These are phyloP conservation scores for Mrakia blollopis DNA, from an alignment of 768 basidiomycete genomes.

Conservation along the genomic window DNA sequence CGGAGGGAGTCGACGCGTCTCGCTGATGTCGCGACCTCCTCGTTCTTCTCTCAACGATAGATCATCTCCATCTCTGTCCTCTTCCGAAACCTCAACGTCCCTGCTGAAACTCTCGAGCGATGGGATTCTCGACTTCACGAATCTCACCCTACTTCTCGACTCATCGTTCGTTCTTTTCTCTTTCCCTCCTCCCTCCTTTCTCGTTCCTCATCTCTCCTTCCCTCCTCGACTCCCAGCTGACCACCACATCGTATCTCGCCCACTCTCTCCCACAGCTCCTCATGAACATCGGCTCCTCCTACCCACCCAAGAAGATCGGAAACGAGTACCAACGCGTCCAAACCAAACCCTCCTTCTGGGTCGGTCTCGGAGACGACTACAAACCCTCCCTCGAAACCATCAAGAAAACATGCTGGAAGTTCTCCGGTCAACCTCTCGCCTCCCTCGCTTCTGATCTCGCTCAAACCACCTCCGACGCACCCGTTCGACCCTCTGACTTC, in stretches of 20 bases:
- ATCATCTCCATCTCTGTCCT: slow-evolving; percentile 41
- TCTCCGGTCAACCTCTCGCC: slow-evolving; percentile 51
- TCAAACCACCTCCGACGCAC: no score
- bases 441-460: slow-evolving; percentile 36
- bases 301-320: slow-evolving; percentile 53
- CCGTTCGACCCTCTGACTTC: slow-evolving; percentile 49
- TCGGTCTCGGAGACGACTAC: slow-evolving; percentile 59
- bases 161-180: slow-evolving; percentile 46
- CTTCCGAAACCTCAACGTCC: slow-evolving; percentile 54
- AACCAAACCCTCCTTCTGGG: slow-evolving; percentile 54
- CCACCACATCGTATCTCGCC: neutral
- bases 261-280: slow-evolving; percentile 48
- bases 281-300: slow-evolving; percentile 54
- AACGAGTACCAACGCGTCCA: slow-evolving; percentile 39
- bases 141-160: slow-evolving; percentile 51
- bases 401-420: slow-evolving; percentile 52
- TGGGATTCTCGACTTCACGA: slow-evolving; percentile 64
- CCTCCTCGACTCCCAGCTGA: neutral
- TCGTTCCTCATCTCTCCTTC: neutral
- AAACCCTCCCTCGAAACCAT: slow-evolving; percentile 57
- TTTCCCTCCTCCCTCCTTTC: neutral
- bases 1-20: neutral
- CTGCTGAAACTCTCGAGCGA: slow-evolving; percentile 63
- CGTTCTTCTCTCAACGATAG: neutral
- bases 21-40: neutral